phyloP scores from a whole-genome alignment of 2,329 filamentous ascomycete genomes.

The Fusarium heterosporum region DNA sequence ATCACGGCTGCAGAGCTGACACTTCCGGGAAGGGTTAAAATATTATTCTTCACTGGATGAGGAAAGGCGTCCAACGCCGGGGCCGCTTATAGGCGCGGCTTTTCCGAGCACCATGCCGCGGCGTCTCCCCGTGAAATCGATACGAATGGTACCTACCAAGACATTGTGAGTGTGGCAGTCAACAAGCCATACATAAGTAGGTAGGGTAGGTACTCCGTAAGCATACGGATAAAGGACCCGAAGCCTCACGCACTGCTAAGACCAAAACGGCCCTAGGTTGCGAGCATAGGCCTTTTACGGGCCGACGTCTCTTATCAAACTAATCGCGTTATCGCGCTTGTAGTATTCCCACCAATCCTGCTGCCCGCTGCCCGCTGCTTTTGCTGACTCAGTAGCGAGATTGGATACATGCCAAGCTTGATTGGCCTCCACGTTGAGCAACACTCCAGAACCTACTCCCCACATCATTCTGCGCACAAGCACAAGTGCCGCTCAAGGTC shows the following conservation, averaged over 20 bases:
- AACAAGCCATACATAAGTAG: too few relatives aligned
- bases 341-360: conserved; percentile 19
- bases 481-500: background rate
- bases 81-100: conserved; percentile 1
- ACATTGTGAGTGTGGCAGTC: too few relatives aligned
- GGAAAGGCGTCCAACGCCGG: conserved; percentile 6
- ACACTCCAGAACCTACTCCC: conserved; percentile 16
- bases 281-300: conserved; percentile 14
- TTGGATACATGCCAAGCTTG: background rate
- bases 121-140: background rate
- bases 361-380: background rate
- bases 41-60: background rate
- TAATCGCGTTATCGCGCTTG: background rate
- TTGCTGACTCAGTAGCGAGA: conserved; percentile 14
- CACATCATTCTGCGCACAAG: background rate
- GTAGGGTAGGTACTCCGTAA: too few relatives aligned
- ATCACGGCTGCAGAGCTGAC: conserved; percentile 3
- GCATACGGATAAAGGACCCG: too few relatives aligned
- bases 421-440: conserved; percentile 11
- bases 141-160: background rate
- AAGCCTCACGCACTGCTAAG: background rate
- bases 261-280: conserved; percentile 13
- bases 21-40: conserved; percentile 5
- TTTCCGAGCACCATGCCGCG: background rate
- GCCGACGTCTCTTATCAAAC: background rate